A percentile compares a stretch with the other conserved stretches of the same genome.
Evolutionary conservation across 345 rosid species (phyloP).

Genomic region (Isatis tinctoria): DNA sequence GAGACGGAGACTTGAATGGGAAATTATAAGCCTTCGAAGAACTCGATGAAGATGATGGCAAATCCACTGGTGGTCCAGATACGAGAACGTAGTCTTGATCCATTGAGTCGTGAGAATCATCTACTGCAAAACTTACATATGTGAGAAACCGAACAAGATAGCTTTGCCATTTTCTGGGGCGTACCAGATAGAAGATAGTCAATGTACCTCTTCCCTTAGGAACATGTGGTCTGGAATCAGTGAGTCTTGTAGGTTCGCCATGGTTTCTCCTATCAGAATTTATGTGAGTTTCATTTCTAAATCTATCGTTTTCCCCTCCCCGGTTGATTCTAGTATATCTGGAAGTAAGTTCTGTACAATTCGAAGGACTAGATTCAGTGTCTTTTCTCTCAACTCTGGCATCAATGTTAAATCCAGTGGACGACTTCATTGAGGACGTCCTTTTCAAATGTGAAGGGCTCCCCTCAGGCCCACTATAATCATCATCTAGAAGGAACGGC

Average conservation of each 20-base stretch:
- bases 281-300: conserved; percentile 39
- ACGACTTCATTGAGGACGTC: conserved; percentile 43
- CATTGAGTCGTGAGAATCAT: conserved; percentile 69
- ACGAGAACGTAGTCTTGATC: conserved; percentile 93
- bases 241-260: conserved; percentile 39
- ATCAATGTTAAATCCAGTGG: conserved; percentile 50
- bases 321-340: conserved; percentile 38
- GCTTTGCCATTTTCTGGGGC: background rate
- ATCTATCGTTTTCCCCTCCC: conserved; percentile 38
- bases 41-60: conserved; percentile 54
- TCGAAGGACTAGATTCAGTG: conserved; percentile 37
- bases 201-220: conserved; percentile 51
- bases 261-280: conserved; percentile 38
- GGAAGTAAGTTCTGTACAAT: conserved; percentile 37
- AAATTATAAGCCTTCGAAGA: conserved; percentile 51
- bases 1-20: conserved; percentile 48
- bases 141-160: conserved; percentile 14
- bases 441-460: conserved; percentile 61
- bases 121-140: conserved; percentile 36
- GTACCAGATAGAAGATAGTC: conserved; percentile 9
- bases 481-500: conserved; percentile 84
- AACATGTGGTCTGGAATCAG: conserved; percentile 42
- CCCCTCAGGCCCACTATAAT: conserved; percentile 67
- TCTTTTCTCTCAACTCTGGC: conserved; percentile 46
- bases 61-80: conserved; percentile 74